Percentiles rank a stretch among this genome's conserved stretches.
phyloP scores from a whole-genome alignment of 2,329 filamentous ascomycete species.

The Apiospora saccharicola region DNA sequence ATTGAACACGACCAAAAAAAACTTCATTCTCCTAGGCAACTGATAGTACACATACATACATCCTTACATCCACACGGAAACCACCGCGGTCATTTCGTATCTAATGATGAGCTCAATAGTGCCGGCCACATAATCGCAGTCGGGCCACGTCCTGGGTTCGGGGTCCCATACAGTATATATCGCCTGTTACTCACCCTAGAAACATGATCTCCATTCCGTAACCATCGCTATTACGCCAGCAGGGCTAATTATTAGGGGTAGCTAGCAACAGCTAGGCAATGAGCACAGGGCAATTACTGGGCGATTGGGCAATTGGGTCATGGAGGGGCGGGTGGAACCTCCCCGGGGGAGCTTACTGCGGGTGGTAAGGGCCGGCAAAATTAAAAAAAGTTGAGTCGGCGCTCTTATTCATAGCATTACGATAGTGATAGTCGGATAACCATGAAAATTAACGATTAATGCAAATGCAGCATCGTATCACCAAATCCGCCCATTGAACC shows the following conservation, averaged over 20 bases:
- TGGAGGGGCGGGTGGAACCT: not conserved
- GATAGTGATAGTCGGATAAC: not conserved
- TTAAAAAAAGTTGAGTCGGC: constrained; percentile 3
- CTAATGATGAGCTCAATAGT: constrained; percentile 14
- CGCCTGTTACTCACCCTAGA: not conserved
- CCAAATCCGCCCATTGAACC: constrained; percentile 23
- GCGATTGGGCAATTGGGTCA: not conserved
- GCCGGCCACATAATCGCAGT: not conserved
- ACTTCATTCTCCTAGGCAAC: constrained; percentile 7
- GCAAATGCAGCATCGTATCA: constrained; percentile 15
- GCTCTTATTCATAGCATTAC: constrained; percentile 5
- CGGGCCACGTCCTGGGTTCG: constrained; percentile 1
- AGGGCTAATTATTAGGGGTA: constrained; percentile 3
- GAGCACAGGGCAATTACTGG: not conserved
- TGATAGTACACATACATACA: not conserved
- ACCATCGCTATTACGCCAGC: constrained; percentile 9
- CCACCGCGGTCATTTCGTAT: constrained; percentile 16
- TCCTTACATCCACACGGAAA: constrained; percentile 9
- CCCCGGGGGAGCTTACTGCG: not conserved
- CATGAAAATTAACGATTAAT: not conserved
- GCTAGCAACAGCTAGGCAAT: constrained; percentile 2
- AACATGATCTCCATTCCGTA: constrained; percentile 8
- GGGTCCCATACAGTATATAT: constrained; percentile 12
- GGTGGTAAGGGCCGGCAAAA: constrained; percentile 13
- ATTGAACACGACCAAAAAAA: not conserved